These are phyloP conservation scores for Mycena alexandri DNA, from an alignment of 768 basidiomycete species.

Conservation along the genomic window DNA sequence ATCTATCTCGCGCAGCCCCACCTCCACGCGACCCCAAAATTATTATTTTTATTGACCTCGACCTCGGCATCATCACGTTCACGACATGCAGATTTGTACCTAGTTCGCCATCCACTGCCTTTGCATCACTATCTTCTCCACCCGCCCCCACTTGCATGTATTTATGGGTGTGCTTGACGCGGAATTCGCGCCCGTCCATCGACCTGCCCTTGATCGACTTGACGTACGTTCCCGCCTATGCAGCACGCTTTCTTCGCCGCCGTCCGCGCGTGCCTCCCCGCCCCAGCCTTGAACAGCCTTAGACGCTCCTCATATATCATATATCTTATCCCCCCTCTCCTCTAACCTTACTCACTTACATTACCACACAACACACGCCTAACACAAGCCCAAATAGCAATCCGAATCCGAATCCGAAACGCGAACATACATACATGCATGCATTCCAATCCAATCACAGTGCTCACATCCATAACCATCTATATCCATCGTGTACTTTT, in stretches of 20 bases:
- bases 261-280: neutral
- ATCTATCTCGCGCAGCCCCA: neutral
- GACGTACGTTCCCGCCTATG: neutral
- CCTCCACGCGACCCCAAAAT: slow-evolving; percentile 10
- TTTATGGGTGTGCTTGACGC: neutral
- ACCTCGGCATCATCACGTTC: slow-evolving; percentile 25
- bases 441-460: too few species aligned
- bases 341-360: neutral
- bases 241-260: neutral
- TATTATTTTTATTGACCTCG: slow-evolving; percentile 20
- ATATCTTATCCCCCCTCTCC: neutral
- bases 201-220: neutral
- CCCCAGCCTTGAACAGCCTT: slow-evolving; percentile 7
- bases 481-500: slow-evolving; percentile 8
- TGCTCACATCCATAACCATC: too few species aligned
- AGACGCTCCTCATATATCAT: neutral
- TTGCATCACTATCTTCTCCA: neutral
- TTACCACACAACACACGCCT: too few species aligned
- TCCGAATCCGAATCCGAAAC: too few species aligned
- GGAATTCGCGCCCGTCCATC: neutral
- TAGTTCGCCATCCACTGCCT: neutral
- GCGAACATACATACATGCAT: too few species aligned
- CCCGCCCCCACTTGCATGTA: neutral
- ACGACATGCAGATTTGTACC: slow-evolving; percentile 28
- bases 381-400: too few species aligned